These are phyloP conservation scores for Cercospora canescens DNA, from an alignment of 2,329 filamentous ascomycete genomes.

Conservation along the genomic window DNA sequence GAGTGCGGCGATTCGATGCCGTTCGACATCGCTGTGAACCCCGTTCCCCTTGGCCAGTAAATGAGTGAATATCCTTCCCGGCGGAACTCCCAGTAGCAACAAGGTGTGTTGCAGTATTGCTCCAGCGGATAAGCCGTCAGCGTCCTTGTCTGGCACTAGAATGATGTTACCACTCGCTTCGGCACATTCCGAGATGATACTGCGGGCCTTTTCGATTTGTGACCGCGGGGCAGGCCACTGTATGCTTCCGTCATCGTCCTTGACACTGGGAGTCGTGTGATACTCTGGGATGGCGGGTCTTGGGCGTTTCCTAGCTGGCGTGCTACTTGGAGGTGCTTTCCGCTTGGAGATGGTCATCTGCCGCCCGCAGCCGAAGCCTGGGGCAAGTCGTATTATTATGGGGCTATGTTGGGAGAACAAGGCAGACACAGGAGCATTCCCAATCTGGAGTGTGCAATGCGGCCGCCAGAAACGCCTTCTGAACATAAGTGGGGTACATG, in stretches of 20 bases:
- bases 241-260: conserved; percentile 48
- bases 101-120: conserved; percentile 63
- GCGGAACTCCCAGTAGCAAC: conserved; percentile 56
- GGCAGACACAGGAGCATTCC: not conserved
- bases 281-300: conserved; percentile 45
- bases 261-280: conserved; percentile 44
- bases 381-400: not conserved
- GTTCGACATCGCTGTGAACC: conserved; percentile 57
- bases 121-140: conserved; percentile 65
- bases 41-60: conserved; percentile 60
- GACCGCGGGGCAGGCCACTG: conserved; percentile 63
- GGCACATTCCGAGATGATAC: conserved; percentile 60
- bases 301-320: conserved; percentile 31
- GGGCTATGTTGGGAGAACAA: not conserved
- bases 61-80: conserved; percentile 57
- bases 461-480: not conserved
- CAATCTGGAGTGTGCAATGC: not conserved
- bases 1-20: conserved; percentile 51
- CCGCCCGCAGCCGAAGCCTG: not conserved
- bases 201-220: conserved; percentile 57
- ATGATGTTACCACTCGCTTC: conserved; percentile 53
- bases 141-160: conserved; percentile 69
- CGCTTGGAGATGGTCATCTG: conserved; percentile 20
- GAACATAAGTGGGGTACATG: not conserved
- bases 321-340: conserved; percentile 9